A percentile compares a stretch with the other conserved stretches of the same genome.
phyloP scores from a whole-genome alignment of 78 protist species.

The Emiliania huxleyi region DNA sequence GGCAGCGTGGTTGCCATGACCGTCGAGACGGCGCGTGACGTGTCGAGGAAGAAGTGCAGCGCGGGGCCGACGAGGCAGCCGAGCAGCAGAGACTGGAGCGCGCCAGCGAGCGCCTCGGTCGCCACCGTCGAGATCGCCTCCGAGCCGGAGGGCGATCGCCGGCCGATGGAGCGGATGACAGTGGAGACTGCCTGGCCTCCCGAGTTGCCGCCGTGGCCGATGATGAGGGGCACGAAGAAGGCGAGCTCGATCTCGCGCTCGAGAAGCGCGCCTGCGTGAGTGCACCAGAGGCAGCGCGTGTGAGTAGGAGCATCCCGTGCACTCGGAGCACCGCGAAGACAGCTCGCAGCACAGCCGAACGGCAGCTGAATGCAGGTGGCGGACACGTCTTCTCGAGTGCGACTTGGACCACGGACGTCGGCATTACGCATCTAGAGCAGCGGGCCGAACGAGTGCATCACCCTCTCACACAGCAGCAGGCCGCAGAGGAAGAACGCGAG shows the following conservation, averaged over 20 bases:
- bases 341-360: too few species aligned
- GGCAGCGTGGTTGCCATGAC: background rate
- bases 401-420: too few species aligned
- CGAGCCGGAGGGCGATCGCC: background rate
- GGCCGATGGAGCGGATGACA: background rate
- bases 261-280: background rate
- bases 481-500: background rate
- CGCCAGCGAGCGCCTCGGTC: background rate
- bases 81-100: background rate
- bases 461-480: background rate
- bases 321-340: too few species aligned
- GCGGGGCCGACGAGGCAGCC: background rate
- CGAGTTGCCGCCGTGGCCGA: slow-evolving; percentile 1
- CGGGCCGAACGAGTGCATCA: background rate
- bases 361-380: too few species aligned
- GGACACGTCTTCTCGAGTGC: too few species aligned
- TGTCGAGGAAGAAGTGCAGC: background rate
- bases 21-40: background rate
- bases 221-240: background rate
- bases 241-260: background rate
- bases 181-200: background rate
- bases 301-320: too few species aligned
- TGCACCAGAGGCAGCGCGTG: too few species aligned
- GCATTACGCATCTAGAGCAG: background rate
- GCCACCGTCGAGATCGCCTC: background rate